These are phyloP conservation scores for Endocarpon pusillum DNA, from an alignment of 495 filamentous ascomycete species.

Conservation along the genomic window DNA sequence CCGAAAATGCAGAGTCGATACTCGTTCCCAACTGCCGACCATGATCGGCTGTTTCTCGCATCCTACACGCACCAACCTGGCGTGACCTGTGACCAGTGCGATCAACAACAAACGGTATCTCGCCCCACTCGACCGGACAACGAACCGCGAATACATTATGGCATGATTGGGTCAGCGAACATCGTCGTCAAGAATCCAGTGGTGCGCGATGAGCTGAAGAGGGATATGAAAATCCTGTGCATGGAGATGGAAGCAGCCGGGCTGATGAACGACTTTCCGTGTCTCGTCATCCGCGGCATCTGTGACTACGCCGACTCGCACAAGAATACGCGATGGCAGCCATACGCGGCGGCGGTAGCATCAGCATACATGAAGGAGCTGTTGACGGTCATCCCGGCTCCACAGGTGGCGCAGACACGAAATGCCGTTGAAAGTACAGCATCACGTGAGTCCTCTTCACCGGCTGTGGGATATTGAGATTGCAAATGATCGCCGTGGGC, in stretches of 20 bases:
- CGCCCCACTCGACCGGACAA: not conserved
- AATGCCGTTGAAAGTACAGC: too few relatives aligned
- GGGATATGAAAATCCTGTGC: conserved; percentile 13
- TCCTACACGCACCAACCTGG: conserved; percentile 14
- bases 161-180: conserved; percentile 23
- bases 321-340: conserved; percentile 15
- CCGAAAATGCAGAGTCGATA: conserved; percentile 11
- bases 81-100: not conserved
- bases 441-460: too few relatives aligned
- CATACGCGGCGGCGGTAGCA: conserved; percentile 15
- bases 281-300: conserved; percentile 16
- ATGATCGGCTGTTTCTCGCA: conserved; percentile 17
- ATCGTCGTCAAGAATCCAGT: conserved; percentile 18
- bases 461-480: too few relatives aligned
- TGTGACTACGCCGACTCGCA: conserved; percentile 18
- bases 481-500: too few relatives aligned
- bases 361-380: too few relatives aligned
- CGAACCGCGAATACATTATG: conserved; percentile 15
- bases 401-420: too few relatives aligned
- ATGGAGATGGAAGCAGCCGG: conserved; percentile 23
- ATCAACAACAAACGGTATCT: not conserved
- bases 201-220: conserved; percentile 16
- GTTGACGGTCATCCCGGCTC: too few relatives aligned
- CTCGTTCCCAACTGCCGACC: conserved; percentile 5
- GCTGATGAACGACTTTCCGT: conserved; percentile 11